phyloP scores from a whole-genome alignment of 768 basidiomycete species.

The Psilocybe tampanensis region DNA sequence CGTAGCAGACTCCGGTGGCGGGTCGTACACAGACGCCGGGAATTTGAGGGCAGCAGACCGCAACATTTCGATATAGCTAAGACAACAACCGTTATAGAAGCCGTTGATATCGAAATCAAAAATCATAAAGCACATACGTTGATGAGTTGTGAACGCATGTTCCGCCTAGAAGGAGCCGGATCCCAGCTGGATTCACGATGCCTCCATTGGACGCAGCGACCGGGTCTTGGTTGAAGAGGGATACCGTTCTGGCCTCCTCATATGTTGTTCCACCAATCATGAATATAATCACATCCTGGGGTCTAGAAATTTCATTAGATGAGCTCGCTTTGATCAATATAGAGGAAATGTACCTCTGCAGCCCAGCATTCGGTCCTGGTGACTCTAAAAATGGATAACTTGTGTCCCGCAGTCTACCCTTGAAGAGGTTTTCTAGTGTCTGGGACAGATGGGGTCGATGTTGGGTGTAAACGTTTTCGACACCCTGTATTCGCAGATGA shows the following conservation, averaged over 20 bases:
- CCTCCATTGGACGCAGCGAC: constrained; percentile 47
- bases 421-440: constrained; percentile 88
- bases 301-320: constrained; percentile 45
- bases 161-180: constrained; percentile 86
- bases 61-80: constrained; percentile 89
- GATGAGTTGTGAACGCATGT: constrained; percentile 95
- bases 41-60: constrained; percentile 67
- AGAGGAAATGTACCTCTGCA: constrained; percentile 62
- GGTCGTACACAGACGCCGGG: constrained; percentile 69
- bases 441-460: constrained; percentile 93
- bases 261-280: constrained; percentile 97
- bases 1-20: constrained; percentile 72
- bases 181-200: constrained; percentile 56
- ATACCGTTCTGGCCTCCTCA: constrained; percentile 87
- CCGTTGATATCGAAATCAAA: neutral
- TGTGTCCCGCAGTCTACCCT: constrained; percentile 82
- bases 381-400: constrained; percentile 87
- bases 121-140: constrained; percentile 52
- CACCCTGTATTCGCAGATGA: constrained; percentile 60
- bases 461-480: constrained; percentile 99
- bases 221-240: constrained; percentile 85
- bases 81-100: constrained; percentile 4
- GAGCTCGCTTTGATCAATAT: neutral
- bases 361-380: constrained; percentile 61
- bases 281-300: constrained; percentile 96